Percentiles rank a stretch among this genome's conserved stretches.
phyloP scores from a whole-genome alignment of 805 yeast genomes.

The Brettanomyces sp. region DNA sequence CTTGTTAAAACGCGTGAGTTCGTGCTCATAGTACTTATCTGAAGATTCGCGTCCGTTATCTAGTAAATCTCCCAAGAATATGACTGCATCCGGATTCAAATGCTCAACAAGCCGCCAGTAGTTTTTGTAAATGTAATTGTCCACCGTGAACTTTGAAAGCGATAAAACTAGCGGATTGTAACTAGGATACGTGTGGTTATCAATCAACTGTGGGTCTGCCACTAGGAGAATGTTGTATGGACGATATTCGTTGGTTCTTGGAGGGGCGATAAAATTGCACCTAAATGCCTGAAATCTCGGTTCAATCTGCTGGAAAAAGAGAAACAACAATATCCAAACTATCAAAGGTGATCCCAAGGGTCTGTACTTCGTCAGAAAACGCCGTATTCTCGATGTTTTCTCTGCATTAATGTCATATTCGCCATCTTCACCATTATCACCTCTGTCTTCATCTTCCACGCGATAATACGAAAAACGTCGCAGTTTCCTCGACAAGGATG shows the following conservation, averaged over 20 bases:
- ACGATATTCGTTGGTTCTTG: background rate
- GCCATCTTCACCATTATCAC: no score
- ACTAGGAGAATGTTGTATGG: constrained; percentile 30
- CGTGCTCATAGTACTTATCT: constrained; percentile 47
- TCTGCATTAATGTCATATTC: no score
- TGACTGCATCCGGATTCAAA: constrained; percentile 64
- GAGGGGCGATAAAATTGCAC: constrained; percentile 7
- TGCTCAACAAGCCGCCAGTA: constrained; percentile 49
- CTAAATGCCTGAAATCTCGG: constrained; percentile 6
- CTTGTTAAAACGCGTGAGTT: constrained; percentile 52
- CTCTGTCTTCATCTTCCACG: no score
- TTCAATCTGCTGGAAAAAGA: constrained; percentile 9
- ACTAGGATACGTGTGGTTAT: constrained; percentile 76
- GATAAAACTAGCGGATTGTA: constrained; percentile 44
- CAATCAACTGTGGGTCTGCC: constrained; percentile 94
- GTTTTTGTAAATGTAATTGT: constrained; percentile 72
- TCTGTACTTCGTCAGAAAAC: background rate
- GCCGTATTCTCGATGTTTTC: background rate
- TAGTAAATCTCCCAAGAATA: constrained; percentile 85
- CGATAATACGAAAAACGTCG: no score
- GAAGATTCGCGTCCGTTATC: constrained; percentile 71
- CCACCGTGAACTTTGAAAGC: constrained; percentile 53
- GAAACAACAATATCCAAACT: constrained; percentile 6
- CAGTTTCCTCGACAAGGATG: no score
- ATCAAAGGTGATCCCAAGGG: constrained; percentile 2